Evolutionary conservation across 140 eudicot species (phyloP).

Genomic region (Oenanthe javanica): DNA sequence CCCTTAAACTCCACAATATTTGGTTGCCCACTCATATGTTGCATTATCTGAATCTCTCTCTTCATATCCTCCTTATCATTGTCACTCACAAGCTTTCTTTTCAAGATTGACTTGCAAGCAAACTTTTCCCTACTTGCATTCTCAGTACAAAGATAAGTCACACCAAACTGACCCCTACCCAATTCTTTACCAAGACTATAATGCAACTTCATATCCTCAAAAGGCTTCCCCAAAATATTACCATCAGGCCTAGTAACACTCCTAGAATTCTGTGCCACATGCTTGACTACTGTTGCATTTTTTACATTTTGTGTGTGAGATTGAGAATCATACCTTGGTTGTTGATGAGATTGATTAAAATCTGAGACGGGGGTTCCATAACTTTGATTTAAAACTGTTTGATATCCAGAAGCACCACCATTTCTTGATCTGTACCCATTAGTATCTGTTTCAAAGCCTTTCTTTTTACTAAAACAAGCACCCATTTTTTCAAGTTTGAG

Average conservation of each 20-base stretch:
- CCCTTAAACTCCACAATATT: slow-evolving; percentile 83
- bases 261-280: neutral
- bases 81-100: slow-evolving; percentile 58
- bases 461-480: slow-evolving; percentile 31
- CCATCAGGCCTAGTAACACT: slow-evolving; percentile 8
- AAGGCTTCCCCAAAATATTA: slow-evolving; percentile 63
- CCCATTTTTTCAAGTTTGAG: slow-evolving; percentile 18
- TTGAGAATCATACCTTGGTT: slow-evolving; percentile 7
- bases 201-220: slow-evolving; percentile 56
- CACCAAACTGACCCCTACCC: slow-evolving; percentile 95
- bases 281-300: neutral
- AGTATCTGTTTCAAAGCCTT: slow-evolving; percentile 13
- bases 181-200: slow-evolving; percentile 70
- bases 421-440: slow-evolving; percentile 32
- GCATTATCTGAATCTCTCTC: slow-evolving; percentile 85
- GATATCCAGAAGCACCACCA: slow-evolving; percentile 15
- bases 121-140: slow-evolving; percentile 46
- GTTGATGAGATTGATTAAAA: slow-evolving; percentile 23
- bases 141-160: slow-evolving; percentile 71
- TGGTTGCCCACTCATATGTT: slow-evolving; percentile 86
- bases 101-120: slow-evolving; percentile 87
- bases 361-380: slow-evolving; percentile 32
- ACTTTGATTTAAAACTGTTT: slow-evolving; percentile 21
- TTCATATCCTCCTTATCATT: slow-evolving; percentile 78
- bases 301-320: slow-evolving; percentile 21